Evolutionary conservation across 106 monocot genomes (phyloP).

Genomic region (Dioscorea dumetorum): DNA sequence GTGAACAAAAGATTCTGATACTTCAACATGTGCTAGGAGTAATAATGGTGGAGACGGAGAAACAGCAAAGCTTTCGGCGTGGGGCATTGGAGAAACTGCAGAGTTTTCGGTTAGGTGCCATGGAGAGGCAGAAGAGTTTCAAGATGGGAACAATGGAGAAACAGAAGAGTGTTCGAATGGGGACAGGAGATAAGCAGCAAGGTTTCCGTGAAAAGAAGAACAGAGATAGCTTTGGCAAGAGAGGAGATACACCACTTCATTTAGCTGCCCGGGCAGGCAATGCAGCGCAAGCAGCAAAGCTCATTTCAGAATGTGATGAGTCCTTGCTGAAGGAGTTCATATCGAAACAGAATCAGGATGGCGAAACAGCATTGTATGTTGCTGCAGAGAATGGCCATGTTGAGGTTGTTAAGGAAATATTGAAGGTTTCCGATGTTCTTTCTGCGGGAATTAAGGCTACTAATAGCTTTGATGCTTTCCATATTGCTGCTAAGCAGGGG

Average conservation of each 20-base stretch:
- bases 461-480: constrained; percentile 63
- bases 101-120: constrained; percentile 17
- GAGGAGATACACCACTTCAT: constrained; percentile 57
- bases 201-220: constrained; percentile 9
- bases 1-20: no score
- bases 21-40: no score
- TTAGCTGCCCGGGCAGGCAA: constrained; percentile 48
- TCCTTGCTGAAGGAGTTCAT: constrained; percentile 26
- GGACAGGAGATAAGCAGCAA: constrained; percentile 2
- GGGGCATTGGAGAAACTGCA: constrained; percentile 27
- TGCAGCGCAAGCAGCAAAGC: constrained; percentile 23
- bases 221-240: constrained; percentile 33
- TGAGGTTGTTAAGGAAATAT: constrained; percentile 51
- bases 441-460: constrained; percentile 64
- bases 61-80: constrained; percentile 26
- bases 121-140: constrained; percentile 48
- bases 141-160: constrained; percentile 21
- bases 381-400: constrained; percentile 59
- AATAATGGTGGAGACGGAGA: constrained; percentile 16
- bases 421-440: constrained; percentile 47
- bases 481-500: constrained; percentile 62
- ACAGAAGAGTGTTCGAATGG: no score
- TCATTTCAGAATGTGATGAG: constrained; percentile 27
- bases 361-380: constrained; percentile 66
- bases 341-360: constrained; percentile 47